These are phyloP conservation scores for Botrytis pseudocinerea DNA, from an alignment of 2,329 filamentous ascomycete genomes.

Conservation along the genomic window DNA sequence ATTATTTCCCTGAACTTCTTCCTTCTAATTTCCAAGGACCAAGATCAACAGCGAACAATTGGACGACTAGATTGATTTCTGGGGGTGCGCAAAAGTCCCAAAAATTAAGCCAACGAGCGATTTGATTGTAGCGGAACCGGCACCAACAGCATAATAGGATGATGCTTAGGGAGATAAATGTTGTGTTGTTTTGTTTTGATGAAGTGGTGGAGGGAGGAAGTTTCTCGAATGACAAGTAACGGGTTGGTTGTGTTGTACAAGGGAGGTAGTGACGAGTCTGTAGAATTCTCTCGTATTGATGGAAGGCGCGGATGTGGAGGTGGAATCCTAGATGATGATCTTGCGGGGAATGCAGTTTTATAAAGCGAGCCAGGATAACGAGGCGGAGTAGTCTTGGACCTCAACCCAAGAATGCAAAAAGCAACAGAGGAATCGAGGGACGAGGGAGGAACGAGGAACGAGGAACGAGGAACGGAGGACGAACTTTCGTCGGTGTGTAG, in stretches of 20 bases:
- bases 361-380: not conserved
- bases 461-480: not conserved
- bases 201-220: not conserved
- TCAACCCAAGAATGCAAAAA: conserved; percentile 9
- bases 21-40: not conserved
- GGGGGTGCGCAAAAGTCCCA: not conserved
- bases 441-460: not conserved
- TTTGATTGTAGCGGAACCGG: not conserved
- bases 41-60: conserved; percentile 7
- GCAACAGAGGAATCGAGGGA: not conserved
- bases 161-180: not conserved
- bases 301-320: not conserved
- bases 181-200: conserved; percentile 6
- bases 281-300: conserved; percentile 11
- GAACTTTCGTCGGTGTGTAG: conserved; percentile 2
- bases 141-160: conserved; percentile 9
- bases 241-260: not conserved
- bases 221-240: not conserved
- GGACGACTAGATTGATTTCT: not conserved
- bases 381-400: conserved; percentile 5
- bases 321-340: not conserved
- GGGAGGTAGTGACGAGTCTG: not conserved
- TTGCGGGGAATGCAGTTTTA: conserved; percentile 14
- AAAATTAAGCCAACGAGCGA: conserved; percentile 2
- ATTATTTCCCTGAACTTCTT: not conserved